Evolutionary conservation across 108 stramenopile genomes (phyloP), one percentile per base, ranked within the genome.

Genomic region (Mediolabrus comicus): DNA sequence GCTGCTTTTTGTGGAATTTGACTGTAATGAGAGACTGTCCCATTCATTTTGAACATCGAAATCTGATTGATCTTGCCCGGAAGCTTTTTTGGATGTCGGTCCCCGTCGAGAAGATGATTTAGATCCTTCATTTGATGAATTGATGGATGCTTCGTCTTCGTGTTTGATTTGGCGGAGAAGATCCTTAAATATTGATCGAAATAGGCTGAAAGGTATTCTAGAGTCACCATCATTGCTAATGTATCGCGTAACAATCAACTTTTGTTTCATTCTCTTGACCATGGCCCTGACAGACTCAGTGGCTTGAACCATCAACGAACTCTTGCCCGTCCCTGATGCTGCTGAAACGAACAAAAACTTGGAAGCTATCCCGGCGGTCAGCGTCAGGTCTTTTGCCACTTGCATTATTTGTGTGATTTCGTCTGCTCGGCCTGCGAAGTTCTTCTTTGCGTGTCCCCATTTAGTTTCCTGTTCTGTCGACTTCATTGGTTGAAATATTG

Each of bases 401-500:
- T 60, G 71, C 68, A 87, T 41, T 3, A 87, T 60, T 30, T 72
- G 65, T 26, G 69, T 75, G 61, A 87, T 73, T 65, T 91, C 90
- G 9, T 53, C 59, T 16, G 65, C 60, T 53, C 90, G 69, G 13
- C 90, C 90, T 64, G 83, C 81, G 62, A 91, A 91, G 34, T 85
- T 81, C 6, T 65, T 72, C 28, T 69, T 59, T 7, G 69, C 64
- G 16, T 55, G 72, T 29, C 78, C 81, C 83, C 85, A 81, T 60
- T 67, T 32, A 11, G 74, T 79, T 5, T 65, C 57, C 29, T 79
- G 13, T 24, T 49, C 46, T 0, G 19, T 24, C 6, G 46, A 49
- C 3, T 84, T 33, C 16, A 91, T 46, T 13, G 90, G 87, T 54
- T 86, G 85, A 66, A 88, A 88, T 31, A 87, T 86, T 13, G 90